Conservation (phyloP, 179 eudicot genomes). For the Beta corolliflora region DNA sequence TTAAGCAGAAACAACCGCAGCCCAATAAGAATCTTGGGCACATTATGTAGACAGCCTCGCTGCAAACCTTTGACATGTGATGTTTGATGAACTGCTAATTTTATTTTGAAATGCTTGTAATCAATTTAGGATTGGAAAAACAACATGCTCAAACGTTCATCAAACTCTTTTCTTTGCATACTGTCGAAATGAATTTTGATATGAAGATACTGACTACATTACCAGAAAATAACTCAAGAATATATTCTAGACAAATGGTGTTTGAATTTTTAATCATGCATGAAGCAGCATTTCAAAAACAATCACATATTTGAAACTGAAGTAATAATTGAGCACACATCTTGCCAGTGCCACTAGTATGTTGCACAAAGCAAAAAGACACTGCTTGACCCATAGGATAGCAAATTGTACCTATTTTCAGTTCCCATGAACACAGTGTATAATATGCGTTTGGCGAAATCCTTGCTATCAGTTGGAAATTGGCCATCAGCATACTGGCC, state of each 20-base stretch:
- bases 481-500: slow-evolving; percentile 87
- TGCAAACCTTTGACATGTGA: neutral
- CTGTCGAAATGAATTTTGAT: neutral
- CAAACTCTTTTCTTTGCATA: neutral
- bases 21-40: neutral
- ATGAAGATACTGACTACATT: neutral
- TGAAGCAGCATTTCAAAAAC: neutral
- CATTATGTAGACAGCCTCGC: neutral
- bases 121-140: neutral
- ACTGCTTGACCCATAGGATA: neutral
- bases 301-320: neutral
- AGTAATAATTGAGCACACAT: neutral
- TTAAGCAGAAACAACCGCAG: neutral
- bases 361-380: slow-evolving; percentile 12
- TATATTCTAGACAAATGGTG: neutral
- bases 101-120: neutral
- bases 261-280: neutral
- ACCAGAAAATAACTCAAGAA: neutral
- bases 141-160: neutral
- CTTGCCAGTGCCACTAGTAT: neutral
- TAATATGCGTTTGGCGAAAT: slow-evolving; percentile 89
- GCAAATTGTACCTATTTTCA: slow-evolving; percentile 71
- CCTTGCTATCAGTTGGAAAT: slow-evolving; percentile 82
- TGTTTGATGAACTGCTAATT: neutral
- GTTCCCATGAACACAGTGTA: slow-evolving; percentile 97